Conservation (phyloP, 1,139 yeast species). For the Scheffersomyces segobiensis region DNA sequence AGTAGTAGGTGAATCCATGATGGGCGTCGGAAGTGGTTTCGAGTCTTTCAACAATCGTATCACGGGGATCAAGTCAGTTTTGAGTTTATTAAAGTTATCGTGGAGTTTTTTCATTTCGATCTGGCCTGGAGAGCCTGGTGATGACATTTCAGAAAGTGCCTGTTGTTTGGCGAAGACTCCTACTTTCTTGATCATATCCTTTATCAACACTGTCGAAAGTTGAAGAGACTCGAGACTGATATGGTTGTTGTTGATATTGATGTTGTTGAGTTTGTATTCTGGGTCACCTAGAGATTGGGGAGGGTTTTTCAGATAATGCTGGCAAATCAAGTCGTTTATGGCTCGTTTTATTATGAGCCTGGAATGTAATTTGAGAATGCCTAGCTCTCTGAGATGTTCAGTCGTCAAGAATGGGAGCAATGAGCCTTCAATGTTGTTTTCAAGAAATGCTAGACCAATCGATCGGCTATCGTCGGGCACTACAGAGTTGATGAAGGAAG, state of each 20-base stretch:
- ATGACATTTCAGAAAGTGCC: conserved; percentile 12
- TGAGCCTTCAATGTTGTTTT: conserved; percentile 62
- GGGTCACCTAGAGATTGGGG: conserved; percentile 34
- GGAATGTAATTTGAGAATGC: conserved; percentile 39
- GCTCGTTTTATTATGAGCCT: conserved; percentile 51
- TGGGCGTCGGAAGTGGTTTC: conserved; percentile 61
- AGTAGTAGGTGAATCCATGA: conserved; percentile 23
- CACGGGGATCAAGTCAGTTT: conserved; percentile 55
- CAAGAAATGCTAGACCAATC: conserved; percentile 39
- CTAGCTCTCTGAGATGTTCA: conserved; percentile 62
- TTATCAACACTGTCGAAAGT: conserved; percentile 34
- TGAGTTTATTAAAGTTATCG: conserved; percentile 51
- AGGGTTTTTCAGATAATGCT: conserved; percentile 32
- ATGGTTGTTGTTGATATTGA: conserved; percentile 35
- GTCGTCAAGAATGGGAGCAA: conserved; percentile 59
- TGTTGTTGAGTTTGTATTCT: conserved; percentile 27
- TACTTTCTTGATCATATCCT: conserved; percentile 36
- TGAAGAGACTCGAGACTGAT: conserved; percentile 36
- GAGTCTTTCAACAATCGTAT: conserved; percentile 52
- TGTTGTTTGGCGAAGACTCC: conserved; percentile 9
- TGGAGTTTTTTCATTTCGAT: conserved; percentile 40
- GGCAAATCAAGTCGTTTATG: conserved; percentile 44
- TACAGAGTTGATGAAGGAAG: conserved; percentile 31
- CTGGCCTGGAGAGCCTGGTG: conserved; percentile 26
- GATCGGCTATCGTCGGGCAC: conserved; percentile 21